Evolutionary conservation across 2,329 filamentous ascomycete genomes (phyloP).

Genomic region (Fusarium sp.): DNA sequence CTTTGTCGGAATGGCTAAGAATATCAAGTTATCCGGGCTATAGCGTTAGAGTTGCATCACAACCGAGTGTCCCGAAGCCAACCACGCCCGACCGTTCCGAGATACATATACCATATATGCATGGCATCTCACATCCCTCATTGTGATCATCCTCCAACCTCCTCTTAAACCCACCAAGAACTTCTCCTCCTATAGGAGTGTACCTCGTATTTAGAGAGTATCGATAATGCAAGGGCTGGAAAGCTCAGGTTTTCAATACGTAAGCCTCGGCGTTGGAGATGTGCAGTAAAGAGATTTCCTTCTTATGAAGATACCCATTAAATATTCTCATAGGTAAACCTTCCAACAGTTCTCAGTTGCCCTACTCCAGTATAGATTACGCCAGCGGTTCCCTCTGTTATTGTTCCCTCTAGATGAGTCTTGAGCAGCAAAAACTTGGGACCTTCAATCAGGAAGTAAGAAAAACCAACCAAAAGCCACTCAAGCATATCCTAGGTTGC

Average conservation of each 20-base stretch:
- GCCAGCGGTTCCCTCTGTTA: too few species aligned
- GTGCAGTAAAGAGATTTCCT: not conserved
- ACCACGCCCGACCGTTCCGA: not conserved
- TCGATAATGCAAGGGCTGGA: not conserved
- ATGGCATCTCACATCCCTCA: too few species aligned
- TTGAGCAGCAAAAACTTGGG: too few species aligned
- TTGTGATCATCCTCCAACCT: not conserved
- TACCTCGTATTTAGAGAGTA: not conserved
- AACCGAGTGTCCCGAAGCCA: not conserved
- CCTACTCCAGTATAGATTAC: too few species aligned
- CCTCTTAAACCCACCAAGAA: not conserved
- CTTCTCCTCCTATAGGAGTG: not conserved
- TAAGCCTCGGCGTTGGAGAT: not conserved
- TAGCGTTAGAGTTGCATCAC: not conserved
- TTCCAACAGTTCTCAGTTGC: too few species aligned
- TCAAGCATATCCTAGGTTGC: too few species aligned
- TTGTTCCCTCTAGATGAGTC: too few species aligned
- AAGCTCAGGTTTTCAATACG: not conserved
- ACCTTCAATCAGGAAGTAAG: too few species aligned
- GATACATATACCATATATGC: not conserved
- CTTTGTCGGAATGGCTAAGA: rapidly evolving
- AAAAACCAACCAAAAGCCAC: too few species aligned
- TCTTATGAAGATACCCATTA: too few species aligned
- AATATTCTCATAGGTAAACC: not conserved
- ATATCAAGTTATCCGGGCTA: not conserved